These are phyloP conservation scores for Flaveria ramosissima DNA, from an alignment of 129 eudicot species.

Conservation along the genomic window DNA sequence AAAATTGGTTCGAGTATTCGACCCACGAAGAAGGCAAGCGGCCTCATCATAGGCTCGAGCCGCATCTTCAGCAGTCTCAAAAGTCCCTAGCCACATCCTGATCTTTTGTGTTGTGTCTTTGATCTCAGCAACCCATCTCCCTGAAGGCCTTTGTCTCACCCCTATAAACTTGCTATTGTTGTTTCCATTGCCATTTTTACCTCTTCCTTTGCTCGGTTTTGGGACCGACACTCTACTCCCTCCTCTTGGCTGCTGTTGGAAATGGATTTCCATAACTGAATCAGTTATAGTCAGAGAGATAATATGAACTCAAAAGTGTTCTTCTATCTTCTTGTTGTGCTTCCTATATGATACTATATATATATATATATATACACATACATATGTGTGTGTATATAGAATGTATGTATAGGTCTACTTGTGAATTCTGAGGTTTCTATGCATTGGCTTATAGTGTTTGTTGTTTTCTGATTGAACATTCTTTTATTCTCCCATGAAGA, in stretches of 20 bases:
- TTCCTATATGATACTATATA: constrained; percentile 27
- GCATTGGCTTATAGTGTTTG: constrained; percentile 51
- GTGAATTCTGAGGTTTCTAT: constrained; percentile 50
- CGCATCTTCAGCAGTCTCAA: constrained; percentile 84
- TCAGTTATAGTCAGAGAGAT: not conserved
- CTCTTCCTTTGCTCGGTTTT: constrained; percentile 53
- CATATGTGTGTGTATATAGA: not conserved
- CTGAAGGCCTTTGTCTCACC: constrained; percentile 87
- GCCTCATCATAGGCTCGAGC: constrained; percentile 91
- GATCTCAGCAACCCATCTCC: constrained; percentile 95
- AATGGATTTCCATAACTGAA: constrained; percentile 60
- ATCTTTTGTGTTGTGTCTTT: constrained; percentile 90
- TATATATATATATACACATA: constrained; percentile 22
- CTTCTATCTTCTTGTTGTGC: constrained; percentile 36
- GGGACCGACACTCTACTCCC: constrained; percentile 21
- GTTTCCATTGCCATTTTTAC: constrained; percentile 33
- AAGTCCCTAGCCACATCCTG: constrained; percentile 90
- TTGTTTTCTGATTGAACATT: constrained; percentile 39
- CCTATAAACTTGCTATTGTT: constrained; percentile 66
- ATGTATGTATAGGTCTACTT: constrained; percentile 26
- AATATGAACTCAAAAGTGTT: constrained; percentile 27
- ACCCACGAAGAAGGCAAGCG: constrained; percentile 79
- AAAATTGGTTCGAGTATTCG: constrained; percentile 72
- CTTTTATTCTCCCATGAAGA: constrained; percentile 29
- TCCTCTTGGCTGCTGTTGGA: constrained; percentile 48